Evolutionary conservation across 2,329 filamentous ascomycete species (phyloP).

Genomic region (Diplodia scrobiculata): DNA sequence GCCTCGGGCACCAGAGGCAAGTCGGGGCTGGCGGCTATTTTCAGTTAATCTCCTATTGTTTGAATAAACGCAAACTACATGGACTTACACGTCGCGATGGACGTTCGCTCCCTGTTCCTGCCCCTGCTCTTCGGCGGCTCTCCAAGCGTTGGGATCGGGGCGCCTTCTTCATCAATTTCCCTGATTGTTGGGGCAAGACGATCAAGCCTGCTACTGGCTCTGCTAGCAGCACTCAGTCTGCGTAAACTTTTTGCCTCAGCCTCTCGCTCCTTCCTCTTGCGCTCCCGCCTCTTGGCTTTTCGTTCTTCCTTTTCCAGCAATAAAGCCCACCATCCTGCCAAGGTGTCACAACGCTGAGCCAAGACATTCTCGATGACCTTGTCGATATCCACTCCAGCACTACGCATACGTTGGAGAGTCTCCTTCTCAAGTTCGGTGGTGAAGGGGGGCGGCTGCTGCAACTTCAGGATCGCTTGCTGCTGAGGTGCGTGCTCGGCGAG

Average conservation of each 20-base stretch:
- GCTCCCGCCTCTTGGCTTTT: conserved; percentile 77
- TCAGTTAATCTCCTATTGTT: conserved; percentile 8
- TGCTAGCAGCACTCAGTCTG: conserved; percentile 85
- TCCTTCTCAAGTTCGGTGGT: conserved; percentile 85
- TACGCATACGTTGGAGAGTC: conserved; percentile 87
- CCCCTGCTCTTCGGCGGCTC: conserved; percentile 71
- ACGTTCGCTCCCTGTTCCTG: conserved; percentile 70
- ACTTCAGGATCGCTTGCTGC: conserved; percentile 84
- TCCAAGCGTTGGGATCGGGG: conserved; percentile 51
- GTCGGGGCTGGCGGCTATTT: conserved; percentile 55
- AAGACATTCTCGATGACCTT: conserved; percentile 91
- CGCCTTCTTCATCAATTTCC: conserved; percentile 76
- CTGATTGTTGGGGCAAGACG: conserved; percentile 74
- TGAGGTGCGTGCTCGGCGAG: conserved; percentile 81
- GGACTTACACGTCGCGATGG: conserved; percentile 38
- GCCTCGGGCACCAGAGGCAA: conserved; percentile 75
- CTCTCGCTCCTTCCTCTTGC: conserved; percentile 82
- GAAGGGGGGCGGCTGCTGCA: conserved; percentile 79
- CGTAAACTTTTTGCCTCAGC: conserved; percentile 76
- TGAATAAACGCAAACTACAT: conserved; percentile 34
- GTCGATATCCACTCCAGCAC: conserved; percentile 91
- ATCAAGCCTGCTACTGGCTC: conserved; percentile 83
- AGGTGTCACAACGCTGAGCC: conserved; percentile 81
- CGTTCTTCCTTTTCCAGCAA: conserved; percentile 91
- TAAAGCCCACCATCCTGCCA: conserved; percentile 95